Percentiles rank a stretch among this genome's conserved stretches.
phyloP scores from a whole-genome alignment of 805 yeast species.

The Clavispora fructus region DNA sequence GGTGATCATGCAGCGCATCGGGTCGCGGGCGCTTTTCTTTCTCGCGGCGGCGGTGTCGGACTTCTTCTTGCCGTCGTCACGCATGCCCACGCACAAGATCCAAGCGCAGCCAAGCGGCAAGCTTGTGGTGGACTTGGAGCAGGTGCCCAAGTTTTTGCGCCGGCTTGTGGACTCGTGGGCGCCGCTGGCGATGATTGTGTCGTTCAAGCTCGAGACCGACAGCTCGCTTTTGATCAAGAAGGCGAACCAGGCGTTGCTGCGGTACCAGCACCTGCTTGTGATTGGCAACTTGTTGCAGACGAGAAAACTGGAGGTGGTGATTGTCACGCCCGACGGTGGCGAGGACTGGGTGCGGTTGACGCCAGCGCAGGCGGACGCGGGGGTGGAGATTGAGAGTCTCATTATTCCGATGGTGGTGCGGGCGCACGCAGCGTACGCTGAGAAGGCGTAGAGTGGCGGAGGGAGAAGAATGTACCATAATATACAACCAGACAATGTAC shows the following conservation, averaged over 20 bases:
- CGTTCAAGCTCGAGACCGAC: conserved; percentile 94
- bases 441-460: conserved; percentile 2
- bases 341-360: conserved; percentile 48
- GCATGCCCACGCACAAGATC: conserved; percentile 90
- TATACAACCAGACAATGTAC: too few relatives aligned
- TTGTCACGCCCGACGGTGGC: conserved; percentile 53
- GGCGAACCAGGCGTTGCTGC: conserved; percentile 69
- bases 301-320: conserved; percentile 81
- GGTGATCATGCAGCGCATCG: conserved; percentile 49
- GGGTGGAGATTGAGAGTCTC: conserved; percentile 66
- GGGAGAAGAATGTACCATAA: too few relatives aligned
- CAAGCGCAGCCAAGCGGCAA: conserved; percentile 80
- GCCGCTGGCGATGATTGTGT: conserved; percentile 87
- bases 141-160: conserved; percentile 90
- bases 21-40: conserved; percentile 65
- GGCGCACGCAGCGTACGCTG: conserved; percentile 62
- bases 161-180: conserved; percentile 93
- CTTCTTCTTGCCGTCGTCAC: conserved; percentile 81
- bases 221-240: conserved; percentile 60
- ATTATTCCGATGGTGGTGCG: conserved; percentile 74
- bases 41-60: conserved; percentile 98
- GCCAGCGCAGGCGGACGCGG: conserved; percentile 32
- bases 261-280: conserved; percentile 90
- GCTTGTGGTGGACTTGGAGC: conserved; percentile 80
- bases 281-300: conserved; percentile 90